Evolutionary conservation across 768 basidiomycete genomes (phyloP).

Genomic region (Lactarius hengduanensis): DNA sequence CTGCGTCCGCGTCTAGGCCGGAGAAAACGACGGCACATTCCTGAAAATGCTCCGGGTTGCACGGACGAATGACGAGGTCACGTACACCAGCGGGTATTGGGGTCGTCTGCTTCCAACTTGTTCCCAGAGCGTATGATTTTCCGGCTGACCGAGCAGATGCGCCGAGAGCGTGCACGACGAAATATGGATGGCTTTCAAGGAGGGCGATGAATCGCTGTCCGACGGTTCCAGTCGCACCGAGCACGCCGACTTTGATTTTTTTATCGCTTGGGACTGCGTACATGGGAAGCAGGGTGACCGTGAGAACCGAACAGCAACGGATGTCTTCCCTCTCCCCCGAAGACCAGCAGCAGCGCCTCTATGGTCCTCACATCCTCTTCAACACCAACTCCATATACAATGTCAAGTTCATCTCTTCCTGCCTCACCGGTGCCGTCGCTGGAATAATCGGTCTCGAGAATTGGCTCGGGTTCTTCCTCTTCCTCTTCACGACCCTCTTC

Average conservation of each 20-base stretch:
- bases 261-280: conserved; percentile 28
- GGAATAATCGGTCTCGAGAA: conserved; percentile 90
- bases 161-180: conserved; percentile 80
- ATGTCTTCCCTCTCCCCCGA: conserved; percentile 37
- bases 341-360: conserved; percentile 57
- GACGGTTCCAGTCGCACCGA: conserved; percentile 92
- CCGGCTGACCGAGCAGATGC: conserved; percentile 88
- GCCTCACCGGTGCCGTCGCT: conserved; percentile 83
- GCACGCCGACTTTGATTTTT: conserved; percentile 61
- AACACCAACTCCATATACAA: conserved; percentile 57
- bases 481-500: conserved; percentile 63
- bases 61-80: conserved; percentile 69
- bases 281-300: conserved; percentile 9
- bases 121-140: conserved; percentile 68
- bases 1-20: conserved; percentile 93
- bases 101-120: conserved; percentile 84
- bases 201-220: conserved; percentile 94
- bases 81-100: conserved; percentile 68
- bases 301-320: neutral
- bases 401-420: conserved; percentile 78
- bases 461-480: conserved; percentile 77
- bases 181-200: conserved; percentile 87
- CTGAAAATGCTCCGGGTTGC: conserved; percentile 70
- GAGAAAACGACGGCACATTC: conserved; percentile 91
- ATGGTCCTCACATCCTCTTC: conserved; percentile 61